Base-by-base conservation (phyloP, 352 stramenopile species). In the Paralagenidium karlingii region DNA sequence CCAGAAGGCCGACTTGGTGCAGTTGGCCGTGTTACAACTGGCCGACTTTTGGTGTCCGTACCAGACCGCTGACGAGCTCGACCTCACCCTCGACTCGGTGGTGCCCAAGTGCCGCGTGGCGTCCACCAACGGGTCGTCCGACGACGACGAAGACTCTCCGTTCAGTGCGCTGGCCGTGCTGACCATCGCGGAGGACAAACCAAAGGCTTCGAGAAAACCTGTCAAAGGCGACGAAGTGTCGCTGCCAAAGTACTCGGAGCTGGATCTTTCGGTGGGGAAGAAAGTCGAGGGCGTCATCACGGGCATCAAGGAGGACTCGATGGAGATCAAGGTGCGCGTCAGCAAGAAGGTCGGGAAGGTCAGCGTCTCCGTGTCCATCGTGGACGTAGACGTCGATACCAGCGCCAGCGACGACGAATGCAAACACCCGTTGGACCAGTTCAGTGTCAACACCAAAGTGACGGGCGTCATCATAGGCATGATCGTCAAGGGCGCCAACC, bases 291-390 rank as follows among this genome's bases (percentile, higher is more conserved):
- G 77, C 26, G 53, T 70, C 16, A 75, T 93, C 46, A 43, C 60
- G 13, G 56, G 59, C 15, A 87, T 93, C 61, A 85, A 84, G 40
- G 77, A 93, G 46, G 58, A 67, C 49, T 57, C 58, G 36, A 85
- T 93, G 58, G 75, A 93, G 46, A 67, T 93, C 46, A 83, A 82
- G 39, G 47, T 93, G 24, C 74, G 82, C 60, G 70, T 66, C 4
- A 60, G 43, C 29, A 85, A 82, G 53, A 80, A 70, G 44, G 58
- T 60, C 10, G 74, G 80, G 34, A 93, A 88, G 57, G 68, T 91
- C 7, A 54, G 78, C 27, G 57, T 75, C 21, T 56, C 62, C 12
- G 77, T 93, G 3, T 88, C 80, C 11, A 80, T 93, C 40, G 75
- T 85, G 11, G 80, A 93, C 51, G 75, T 91, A 12, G 75, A 93